Evolutionary conservation across 805 yeast genomes (phyloP).

Genomic region (Lipomyces yamanashiensis): DNA sequence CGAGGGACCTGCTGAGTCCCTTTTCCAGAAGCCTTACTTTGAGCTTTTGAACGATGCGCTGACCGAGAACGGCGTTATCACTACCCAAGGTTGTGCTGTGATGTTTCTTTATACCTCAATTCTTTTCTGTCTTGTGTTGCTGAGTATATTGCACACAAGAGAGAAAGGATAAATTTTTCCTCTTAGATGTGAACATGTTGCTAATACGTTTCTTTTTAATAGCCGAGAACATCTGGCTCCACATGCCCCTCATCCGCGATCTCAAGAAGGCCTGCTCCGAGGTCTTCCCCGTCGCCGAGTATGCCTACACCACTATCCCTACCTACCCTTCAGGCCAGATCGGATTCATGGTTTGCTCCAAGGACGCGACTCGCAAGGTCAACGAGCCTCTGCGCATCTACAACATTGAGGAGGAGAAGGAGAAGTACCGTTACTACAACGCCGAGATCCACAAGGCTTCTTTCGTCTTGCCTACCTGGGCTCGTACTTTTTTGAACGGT

Average conservation of each 20-base stretch:
- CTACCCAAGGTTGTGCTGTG: conserved; percentile 68
- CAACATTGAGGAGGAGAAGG: conserved; percentile 62
- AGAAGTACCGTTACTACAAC: conserved; percentile 80
- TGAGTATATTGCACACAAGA: not conserved
- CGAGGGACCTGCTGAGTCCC: conserved; percentile 95
- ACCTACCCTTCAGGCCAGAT: conserved; percentile 97
- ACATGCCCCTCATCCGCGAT: conserved; percentile 78
- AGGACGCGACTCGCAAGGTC: conserved; percentile 68
- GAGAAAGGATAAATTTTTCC: not conserved
- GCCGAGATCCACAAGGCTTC: conserved; percentile 83
- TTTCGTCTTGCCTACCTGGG: conserved; percentile 92
- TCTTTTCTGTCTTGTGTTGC: not conserved
- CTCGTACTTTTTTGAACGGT: conserved; percentile 56
- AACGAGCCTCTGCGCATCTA: conserved; percentile 70
- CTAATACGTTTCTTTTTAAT: conserved; percentile 1
- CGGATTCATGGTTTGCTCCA: conserved; percentile 96
- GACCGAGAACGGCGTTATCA: conserved; percentile 88
- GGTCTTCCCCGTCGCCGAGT: conserved; percentile 89
- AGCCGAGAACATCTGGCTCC: conserved; percentile 91
- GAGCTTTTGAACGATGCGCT: conserved; percentile 82
- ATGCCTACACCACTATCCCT: conserved; percentile 91
- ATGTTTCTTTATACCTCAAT: conserved; percentile 26
- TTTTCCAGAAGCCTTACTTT: conserved; percentile 92
- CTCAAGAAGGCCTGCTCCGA: conserved; percentile 79
- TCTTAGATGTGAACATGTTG: not conserved